Evolutionary conservation across 2,329 filamentous ascomycete genomes (phyloP), one percentile per base, ranked within the genome.

Genomic region (Cladosporium austrohemisphaericum): DNA sequence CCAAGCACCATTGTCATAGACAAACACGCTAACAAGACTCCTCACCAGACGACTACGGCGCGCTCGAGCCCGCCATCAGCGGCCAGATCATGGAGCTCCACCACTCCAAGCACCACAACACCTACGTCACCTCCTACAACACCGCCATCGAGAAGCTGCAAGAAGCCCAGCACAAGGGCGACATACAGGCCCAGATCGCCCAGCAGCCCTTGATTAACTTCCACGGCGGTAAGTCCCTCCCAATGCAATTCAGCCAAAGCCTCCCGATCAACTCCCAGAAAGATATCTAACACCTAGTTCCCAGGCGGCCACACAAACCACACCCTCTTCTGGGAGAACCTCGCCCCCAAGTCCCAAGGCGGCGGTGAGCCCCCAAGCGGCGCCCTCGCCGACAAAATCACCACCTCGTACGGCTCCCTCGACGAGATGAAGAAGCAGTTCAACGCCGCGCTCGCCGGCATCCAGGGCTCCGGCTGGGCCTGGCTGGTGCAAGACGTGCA

Each of bases 71-170:
- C 59, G 71, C 78, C 66, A 79, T 95, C 75, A 91, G 86, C 41
- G 86, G 86, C 69, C 83, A 93, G 74, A 95, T 95, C 76, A 95
- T 95, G 91, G 88, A 95, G 76, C 81, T 95, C 37, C 91, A 95
- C 78, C 87, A 95, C 81, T 84, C 81, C 74, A 92, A 90, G 73
- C 90, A 95, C 79, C 91, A 95, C 77, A 84, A 92, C 72, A 91
- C 90, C 64, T 95, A 95, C 70, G 88, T 95, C 61, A 93, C 84
- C 71, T 86, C 85, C 68, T 87, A 88, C 76, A 95, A 95, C 76
- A 78, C 84, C 53, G 85, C 88, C 51, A 74, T 82, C 58, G 83
- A 90, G 71, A 83, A 91, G 66, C 73, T 87, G 55, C 75, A 77
- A 51, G 77, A 81, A 18, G 80, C 81, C 22, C 68, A 77, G 52